Conservation (phyloP, 352 stramenopile species). For the Vaucheria bursata region DNA sequence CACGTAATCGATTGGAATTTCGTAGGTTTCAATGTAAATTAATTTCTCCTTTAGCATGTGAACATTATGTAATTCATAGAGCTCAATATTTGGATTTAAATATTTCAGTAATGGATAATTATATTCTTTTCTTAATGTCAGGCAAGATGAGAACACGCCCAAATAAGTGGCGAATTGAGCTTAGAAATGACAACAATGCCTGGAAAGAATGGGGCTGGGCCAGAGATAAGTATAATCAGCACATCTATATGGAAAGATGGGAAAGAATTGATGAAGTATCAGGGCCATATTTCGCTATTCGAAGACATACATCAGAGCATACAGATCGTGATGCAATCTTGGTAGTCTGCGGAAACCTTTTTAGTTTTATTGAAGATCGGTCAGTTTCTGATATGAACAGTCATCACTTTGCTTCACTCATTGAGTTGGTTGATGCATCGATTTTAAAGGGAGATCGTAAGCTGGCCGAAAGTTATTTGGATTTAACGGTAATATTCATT, state of each 20-base stretch:
- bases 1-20: constrained; percentile 43
- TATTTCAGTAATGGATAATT: neutral
- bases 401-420: neutral
- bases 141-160: constrained; percentile 17
- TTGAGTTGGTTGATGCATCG: constrained; percentile 31
- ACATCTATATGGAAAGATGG: constrained; percentile 45
- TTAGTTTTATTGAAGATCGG: constrained; percentile 31
- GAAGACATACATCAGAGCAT: neutral
- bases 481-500: constrained; percentile 8
- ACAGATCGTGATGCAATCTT: constrained; percentile 21
- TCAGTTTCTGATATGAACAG: neutral
- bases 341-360: constrained; percentile 40
- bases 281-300: constrained; percentile 16
- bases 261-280: constrained; percentile 17
- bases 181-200: constrained; percentile 14
- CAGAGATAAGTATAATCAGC: constrained; percentile 25
- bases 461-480: neutral
- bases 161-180: constrained; percentile 44
- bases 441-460: constrained; percentile 18
- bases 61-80: too few relatives aligned
- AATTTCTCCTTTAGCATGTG: too few relatives aligned
- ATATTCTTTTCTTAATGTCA: neutral
- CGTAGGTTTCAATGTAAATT: too few relatives aligned
- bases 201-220: constrained; percentile 44
- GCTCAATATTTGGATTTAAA: neutral